Evolutionary conservation across 345 rosid species (phyloP), one percentile per base, ranked within the genome.

Genomic region (Citropsis articulata): DNA sequence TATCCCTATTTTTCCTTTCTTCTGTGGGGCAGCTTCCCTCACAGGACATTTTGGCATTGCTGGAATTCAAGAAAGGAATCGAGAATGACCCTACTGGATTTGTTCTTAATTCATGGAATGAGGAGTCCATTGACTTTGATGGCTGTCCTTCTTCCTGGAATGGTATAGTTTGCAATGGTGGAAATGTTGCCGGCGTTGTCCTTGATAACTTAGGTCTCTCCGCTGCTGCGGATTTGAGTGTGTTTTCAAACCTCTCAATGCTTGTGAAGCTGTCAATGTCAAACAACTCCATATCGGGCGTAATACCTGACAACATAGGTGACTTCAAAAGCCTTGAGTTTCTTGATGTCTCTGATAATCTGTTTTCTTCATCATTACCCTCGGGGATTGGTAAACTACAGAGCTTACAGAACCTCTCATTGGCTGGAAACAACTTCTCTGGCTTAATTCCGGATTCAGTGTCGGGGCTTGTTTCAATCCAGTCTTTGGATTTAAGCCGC

Each of bases 101-200:
- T 89, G 97, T 96, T 12, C 91, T 96, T 70, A 62, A 88, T 72
- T 96, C 99, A 24, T 96, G 99, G 99, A 94, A 91, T 68, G 97
- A 96, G 53, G 99, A 94, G 84, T 92, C 99, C 31, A 94, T 94
- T 25, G 97, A 94, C 79, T 96, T 96, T 75, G 84, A 94, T 80
- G 99, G 99, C 25, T 96, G 99, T 68, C 99, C 99, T 81, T 84
- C 99, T 76, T 90, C 97, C 0, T 96, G 99, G 99, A 94, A 96
- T 82, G 99, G 99, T 16, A 86, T 96, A 12, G 89, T 96, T 48
- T 96, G 99, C 79, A 96, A 92, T 77, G 95, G 91, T 18, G 97
- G 89, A 40, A 92, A 91, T 85, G 94, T 96, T 53, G 99, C 99
- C 72, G 98, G 87, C 62, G 89, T 96, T 80, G 89, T 94, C 77